These are phyloP conservation scores for Lactifluus subvellereus DNA, from an alignment of 768 basidiomycete species.

Conservation along the genomic window DNA sequence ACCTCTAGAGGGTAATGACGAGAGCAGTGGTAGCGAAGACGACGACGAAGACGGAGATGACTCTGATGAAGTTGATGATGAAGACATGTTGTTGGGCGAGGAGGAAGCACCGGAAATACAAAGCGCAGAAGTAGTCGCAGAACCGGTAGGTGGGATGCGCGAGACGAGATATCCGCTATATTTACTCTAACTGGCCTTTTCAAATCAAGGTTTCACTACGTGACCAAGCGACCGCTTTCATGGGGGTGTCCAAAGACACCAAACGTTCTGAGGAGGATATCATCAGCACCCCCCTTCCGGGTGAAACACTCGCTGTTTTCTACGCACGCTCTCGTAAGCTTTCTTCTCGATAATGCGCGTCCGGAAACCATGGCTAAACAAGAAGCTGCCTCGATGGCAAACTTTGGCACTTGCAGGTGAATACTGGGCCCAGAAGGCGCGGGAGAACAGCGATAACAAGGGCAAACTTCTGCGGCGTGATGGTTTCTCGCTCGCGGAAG, in stretches of 20 bases:
- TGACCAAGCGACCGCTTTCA: constrained; percentile 43
- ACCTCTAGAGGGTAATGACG: constrained; percentile 53
- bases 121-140: constrained; percentile 24
- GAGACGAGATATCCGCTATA: background rate
- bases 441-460: constrained; percentile 50
- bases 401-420: constrained; percentile 43
- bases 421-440: constrained; percentile 75
- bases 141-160: constrained; percentile 21
- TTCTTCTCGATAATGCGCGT: background rate
- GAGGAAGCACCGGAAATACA: constrained; percentile 28
- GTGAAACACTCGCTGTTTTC: constrained; percentile 78
- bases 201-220: constrained; percentile 36
- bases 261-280: constrained; percentile 62
- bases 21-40: constrained; percentile 56
- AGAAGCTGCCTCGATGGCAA: background rate
- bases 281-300: constrained; percentile 74
- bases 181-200: background rate
- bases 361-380: background rate
- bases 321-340: constrained; percentile 72
- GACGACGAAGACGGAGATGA: constrained; percentile 55
- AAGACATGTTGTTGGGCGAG: constrained; percentile 27
- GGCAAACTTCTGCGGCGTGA: constrained; percentile 76
- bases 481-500: constrained; percentile 71
- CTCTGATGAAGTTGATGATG: constrained; percentile 33
- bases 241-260: constrained; percentile 59